A percentile compares a stretch with the other conserved stretches of the same genome.
Evolutionary conservation across 2,329 filamentous ascomycete species (phyloP).

Genomic region (Botrytis byssoidea): DNA sequence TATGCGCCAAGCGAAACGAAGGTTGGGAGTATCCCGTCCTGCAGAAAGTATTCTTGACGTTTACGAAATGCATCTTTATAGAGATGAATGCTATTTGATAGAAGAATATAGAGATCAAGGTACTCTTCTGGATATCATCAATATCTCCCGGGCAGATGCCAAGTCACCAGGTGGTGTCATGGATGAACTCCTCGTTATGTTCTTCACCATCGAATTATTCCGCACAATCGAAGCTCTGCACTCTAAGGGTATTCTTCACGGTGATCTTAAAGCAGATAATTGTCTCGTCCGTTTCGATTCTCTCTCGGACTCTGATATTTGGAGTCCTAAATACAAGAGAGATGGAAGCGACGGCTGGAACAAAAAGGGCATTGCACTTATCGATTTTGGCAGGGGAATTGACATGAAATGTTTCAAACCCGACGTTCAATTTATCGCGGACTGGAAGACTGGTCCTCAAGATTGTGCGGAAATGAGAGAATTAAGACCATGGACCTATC

Average conservation of each 20-base stretch:
- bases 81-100: conserved; percentile 84
- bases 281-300: conserved; percentile 81
- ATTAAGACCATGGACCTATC: conserved; percentile 91
- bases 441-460: conserved; percentile 84
- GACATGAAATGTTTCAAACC: conserved; percentile 83
- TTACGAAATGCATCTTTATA: conserved; percentile 88
- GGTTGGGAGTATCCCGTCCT: conserved; percentile 72
- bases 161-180: conserved; percentile 62
- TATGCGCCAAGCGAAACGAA: conserved; percentile 75
- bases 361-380: conserved; percentile 76
- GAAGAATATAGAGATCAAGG: conserved; percentile 87
- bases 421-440: conserved; percentile 83
- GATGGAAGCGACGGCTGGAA: conserved; percentile 78
- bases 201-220: conserved; percentile 88
- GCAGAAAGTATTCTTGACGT: conserved; percentile 76
- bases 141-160: conserved; percentile 71
- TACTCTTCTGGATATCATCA: conserved; percentile 92
- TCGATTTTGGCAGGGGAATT: conserved; percentile 92
- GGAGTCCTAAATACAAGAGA: conserved; percentile 65
- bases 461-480: conserved; percentile 97
- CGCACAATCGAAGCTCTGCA: conserved; percentile 88
- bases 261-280: conserved; percentile 94
- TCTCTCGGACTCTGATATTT: conserved; percentile 45
- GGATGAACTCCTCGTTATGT: conserved; percentile 92
- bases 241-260: conserved; percentile 75